Evolutionary conservation across 352 stramenopile species (phyloP).

Genomic region (Phytophthora pinifolia): DNA sequence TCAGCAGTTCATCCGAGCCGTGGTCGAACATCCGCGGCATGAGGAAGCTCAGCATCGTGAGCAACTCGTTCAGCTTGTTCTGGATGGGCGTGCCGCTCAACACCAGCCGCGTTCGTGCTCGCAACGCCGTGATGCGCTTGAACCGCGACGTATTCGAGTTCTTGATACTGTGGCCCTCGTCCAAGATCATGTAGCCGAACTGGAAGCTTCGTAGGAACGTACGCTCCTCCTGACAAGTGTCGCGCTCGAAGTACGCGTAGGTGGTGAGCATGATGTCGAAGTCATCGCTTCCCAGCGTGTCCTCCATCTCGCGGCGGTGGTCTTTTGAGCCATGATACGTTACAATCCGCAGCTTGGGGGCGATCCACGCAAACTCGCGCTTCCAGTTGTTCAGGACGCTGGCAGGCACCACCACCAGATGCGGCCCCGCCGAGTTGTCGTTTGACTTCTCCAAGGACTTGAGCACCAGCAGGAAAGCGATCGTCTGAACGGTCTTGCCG

Average conservation of each 20-base stretch:
- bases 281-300: conserved; percentile 42
- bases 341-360: conserved; percentile 84
- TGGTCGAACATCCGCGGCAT: conserved; percentile 92
- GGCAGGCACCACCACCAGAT: conserved; percentile 93
- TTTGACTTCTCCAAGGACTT: conserved; percentile 38
- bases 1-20: conserved; percentile 75
- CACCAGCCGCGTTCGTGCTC: conserved; percentile 70
- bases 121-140: conserved; percentile 82
- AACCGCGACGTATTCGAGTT: conserved; percentile 91
- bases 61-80: conserved; percentile 88
- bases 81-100: conserved; percentile 90
- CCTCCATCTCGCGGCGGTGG: conserved; percentile 56
- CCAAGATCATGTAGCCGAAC: conserved; percentile 93
- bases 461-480: conserved; percentile 73
- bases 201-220: conserved; percentile 74
- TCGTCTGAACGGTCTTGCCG: conserved; percentile 93
- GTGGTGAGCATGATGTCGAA: conserved; percentile 91
- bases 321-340: conserved; percentile 83
- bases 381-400: conserved; percentile 94
- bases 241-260: conserved; percentile 92
- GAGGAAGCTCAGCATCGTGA: conserved; percentile 90
- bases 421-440: conserved; percentile 51
- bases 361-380: conserved; percentile 93
- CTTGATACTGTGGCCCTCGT: conserved; percentile 94
- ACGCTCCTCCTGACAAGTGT: conserved; percentile 81